Percentiles rank a stretch among this genome's conserved stretches.
Conservation (phyloP, 2,329 filamentous ascomycete genomes). For the Apiospora pterosperma region DNA sequence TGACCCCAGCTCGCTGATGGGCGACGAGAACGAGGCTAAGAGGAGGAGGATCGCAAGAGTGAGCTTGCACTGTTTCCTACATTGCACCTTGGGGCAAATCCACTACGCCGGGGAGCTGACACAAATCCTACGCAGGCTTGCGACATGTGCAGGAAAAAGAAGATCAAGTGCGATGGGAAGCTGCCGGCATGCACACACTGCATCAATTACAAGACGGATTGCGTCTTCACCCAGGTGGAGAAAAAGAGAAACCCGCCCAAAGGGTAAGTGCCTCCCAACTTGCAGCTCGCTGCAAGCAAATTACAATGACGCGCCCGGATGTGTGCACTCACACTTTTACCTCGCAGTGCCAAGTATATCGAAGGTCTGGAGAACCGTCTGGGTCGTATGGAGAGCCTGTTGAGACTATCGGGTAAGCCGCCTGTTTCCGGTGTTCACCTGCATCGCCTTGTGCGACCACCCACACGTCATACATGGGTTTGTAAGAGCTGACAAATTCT, state of each 20-base stretch:
- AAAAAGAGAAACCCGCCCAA: slow-evolving; percentile 98
- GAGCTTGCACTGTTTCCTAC: slow-evolving; percentile 31
- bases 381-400: slow-evolving; percentile 90
- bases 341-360: slow-evolving; percentile 85
- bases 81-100: neutral
- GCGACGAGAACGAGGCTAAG: slow-evolving; percentile 78
- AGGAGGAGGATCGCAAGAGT: slow-evolving; percentile 84
- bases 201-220: slow-evolving; percentile 97
- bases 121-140: slow-evolving; percentile 61
- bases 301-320: neutral
- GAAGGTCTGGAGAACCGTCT: slow-evolving; percentile 93
- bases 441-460: neutral
- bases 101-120: slow-evolving; percentile 11
- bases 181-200: slow-evolving; percentile 94
- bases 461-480: neutral
- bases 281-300: slow-evolving; percentile 4
- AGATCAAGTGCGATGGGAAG: slow-evolving; percentile 97
- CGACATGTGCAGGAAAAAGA: slow-evolving; percentile 95
- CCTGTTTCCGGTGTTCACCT: neutral
- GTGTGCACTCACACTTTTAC: slow-evolving; percentile 7
- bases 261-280: slow-evolving; percentile 58
- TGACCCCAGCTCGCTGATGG: slow-evolving; percentile 53
- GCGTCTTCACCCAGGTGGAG: slow-evolving; percentile 95
- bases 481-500: slow-evolving; percentile 20
- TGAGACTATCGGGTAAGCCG: slow-evolving; percentile 70